These are phyloP conservation scores for Inga laurina DNA, from an alignment of 306 rosid genomes.

Conservation along the genomic window DNA sequence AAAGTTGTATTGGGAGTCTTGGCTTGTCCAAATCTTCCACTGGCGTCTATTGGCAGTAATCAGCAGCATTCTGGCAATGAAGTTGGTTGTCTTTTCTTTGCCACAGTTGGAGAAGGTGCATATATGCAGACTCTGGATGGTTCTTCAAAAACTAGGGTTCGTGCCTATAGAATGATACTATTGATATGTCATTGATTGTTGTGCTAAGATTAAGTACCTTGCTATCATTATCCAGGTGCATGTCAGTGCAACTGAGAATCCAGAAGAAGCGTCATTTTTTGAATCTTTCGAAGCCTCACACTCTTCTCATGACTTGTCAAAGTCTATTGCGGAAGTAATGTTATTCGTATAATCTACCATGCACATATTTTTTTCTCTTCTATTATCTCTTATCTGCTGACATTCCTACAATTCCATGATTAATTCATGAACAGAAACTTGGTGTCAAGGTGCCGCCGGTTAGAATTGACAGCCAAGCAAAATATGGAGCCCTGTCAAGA, in stretches of 20 bases:
- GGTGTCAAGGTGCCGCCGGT: no score
- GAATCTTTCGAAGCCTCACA: conserved; percentile 97
- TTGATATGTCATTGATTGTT: conserved; percentile 30
- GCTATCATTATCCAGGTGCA: conserved; percentile 56
- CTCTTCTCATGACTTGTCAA: conserved; percentile 75
- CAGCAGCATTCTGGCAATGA: conserved; percentile 50
- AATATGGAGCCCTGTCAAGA: no score
- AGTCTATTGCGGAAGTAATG: conserved; percentile 75
- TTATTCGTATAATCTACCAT: conserved; percentile 11
- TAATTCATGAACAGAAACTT: conserved; percentile 51
- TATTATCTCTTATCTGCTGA: conserved; percentile 15
- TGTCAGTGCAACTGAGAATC: conserved; percentile 72
- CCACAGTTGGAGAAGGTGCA: conserved; percentile 77
- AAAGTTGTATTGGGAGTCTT: conserved; percentile 86
- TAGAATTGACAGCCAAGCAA: no score
- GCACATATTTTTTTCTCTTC: neutral
- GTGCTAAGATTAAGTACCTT: conserved; percentile 6
- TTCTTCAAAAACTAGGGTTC: conserved; percentile 70
- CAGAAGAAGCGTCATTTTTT: conserved; percentile 88
- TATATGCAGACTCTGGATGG: conserved; percentile 77
- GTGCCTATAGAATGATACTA: conserved; percentile 22
- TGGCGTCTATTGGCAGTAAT: conserved; percentile 51
- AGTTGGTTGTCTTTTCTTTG: conserved; percentile 86
- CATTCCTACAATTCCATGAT: conserved; percentile 7
- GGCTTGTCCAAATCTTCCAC: conserved; percentile 95